Percentiles rank a stretch among this genome's conserved stretches.
phyloP scores from a whole-genome alignment of 371 early-diverging fungal genomes.

The Chytridium lagenaria region DNA sequence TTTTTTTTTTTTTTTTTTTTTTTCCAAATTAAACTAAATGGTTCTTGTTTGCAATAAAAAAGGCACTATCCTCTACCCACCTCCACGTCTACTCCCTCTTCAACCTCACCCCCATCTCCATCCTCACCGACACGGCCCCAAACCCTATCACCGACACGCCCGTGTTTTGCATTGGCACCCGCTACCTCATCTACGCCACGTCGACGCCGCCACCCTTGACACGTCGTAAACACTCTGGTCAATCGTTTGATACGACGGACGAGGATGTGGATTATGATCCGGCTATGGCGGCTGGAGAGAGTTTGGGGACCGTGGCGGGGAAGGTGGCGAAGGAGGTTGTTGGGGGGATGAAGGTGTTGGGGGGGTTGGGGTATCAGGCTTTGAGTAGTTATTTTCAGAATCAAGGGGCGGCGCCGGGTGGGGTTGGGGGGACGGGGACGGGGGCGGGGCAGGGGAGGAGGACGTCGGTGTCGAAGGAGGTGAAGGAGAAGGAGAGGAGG shows the following conservation, averaged over 20 bases:
- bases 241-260: slow-evolving; percentile 7
- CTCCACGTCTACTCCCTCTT: slow-evolving; percentile 34
- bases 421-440: not conserved
- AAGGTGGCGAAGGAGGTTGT: slow-evolving; percentile 54
- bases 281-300: slow-evolving; percentile 11
- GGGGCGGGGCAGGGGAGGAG: not conserved
- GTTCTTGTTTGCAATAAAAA: not conserved
- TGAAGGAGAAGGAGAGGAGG: not conserved
- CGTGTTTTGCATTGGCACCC: slow-evolving; percentile 40
- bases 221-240: not conserved
- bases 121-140: slow-evolving; percentile 23
- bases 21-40: not conserved
- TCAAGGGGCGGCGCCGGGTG: not conserved
- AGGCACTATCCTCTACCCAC: slow-evolving; percentile 13
- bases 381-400: slow-evolving; percentile 42
- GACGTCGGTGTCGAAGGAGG: not conserved
- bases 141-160: slow-evolving; percentile 11
- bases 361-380: slow-evolving; percentile 46
- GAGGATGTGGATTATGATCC: slow-evolving; percentile 16
- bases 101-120: slow-evolving; percentile 21
- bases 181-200: slow-evolving; percentile 45
- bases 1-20: slow-evolving; percentile 19
- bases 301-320: slow-evolving; percentile 38
- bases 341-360: slow-evolving; percentile 47
- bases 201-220: slow-evolving; percentile 22